Evolutionary conservation across 2,329 filamentous ascomycete genomes (phyloP), one percentile per base, ranked within the genome.

Genomic region (Cordyceps fumosorosea): DNA sequence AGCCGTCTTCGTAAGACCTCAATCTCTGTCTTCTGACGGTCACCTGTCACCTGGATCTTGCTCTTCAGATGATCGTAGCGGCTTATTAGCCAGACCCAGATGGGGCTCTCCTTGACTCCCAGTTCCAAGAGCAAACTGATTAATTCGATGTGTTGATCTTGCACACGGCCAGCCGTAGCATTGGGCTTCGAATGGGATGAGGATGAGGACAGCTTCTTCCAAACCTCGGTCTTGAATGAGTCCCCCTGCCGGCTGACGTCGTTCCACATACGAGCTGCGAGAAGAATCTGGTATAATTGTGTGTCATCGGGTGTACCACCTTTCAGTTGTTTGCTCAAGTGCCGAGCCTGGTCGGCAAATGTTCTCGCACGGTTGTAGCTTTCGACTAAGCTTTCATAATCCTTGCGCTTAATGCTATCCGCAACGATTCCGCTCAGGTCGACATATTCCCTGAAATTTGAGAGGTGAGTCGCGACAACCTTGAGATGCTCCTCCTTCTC

Each of bases 11-110:
- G 86, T 54, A 96, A 78, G 26, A 98, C 89, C 73, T 99, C 95
- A 66, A 98, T 92, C 74, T 99, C 93, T 20, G 96, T 86, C 72
- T 89, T 90, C 58, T 89, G 88, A n/a, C 92, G 86, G 66, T 98
- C 92, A 58, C 91, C 91, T 16, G 88, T 89, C 0, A 84, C 80
- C 48, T 86, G 84, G 59, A 98, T 93, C 72, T 90, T 96, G 66
- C 87, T 87, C 74, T 95, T 97, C 62, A 99, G 81, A 70, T 93
- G 88, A 66, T 96, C 91, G 71, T 93, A 96, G 52, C 91, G 87
- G 70, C 91, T 96, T 61, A 93, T 79, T 29, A 99, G 84, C 93
- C 95, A 99, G 12, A 96, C 84, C 90, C 91, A 96, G 65, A 99
- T 96, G 1, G 95, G 95, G 69, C 96, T 99, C 64, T 98, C 92